Evolutionary conservation across 768 basidiomycete genomes (phyloP).

Genomic region (Mycena maculata): DNA sequence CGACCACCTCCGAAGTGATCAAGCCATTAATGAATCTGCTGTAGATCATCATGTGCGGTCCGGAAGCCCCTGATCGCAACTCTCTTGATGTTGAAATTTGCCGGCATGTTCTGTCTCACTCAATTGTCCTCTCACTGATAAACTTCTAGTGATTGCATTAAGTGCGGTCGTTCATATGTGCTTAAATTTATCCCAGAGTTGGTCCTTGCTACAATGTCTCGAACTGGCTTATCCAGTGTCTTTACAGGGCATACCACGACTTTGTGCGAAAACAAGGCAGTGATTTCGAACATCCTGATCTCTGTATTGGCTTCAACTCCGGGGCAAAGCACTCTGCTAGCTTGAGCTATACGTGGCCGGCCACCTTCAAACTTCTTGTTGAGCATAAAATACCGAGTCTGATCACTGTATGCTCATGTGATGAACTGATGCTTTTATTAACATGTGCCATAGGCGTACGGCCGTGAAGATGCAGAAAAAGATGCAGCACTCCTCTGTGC

Average conservation of each 20-base stretch:
- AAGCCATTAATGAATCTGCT: slow-evolving; percentile 17
- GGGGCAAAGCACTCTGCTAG: slow-evolving; percentile 19
- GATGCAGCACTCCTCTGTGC: slow-evolving; percentile 23
- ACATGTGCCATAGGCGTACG: slow-evolving; percentile 22
- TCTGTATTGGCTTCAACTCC: slow-evolving; percentile 27
- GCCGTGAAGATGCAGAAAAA: slow-evolving; percentile 20
- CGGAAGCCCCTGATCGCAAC: slow-evolving; percentile 18
- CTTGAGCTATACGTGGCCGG: slow-evolving; percentile 25
- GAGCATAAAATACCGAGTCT: slow-evolving; percentile 23
- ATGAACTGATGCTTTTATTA: slow-evolving; percentile 18
- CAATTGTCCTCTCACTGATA: slow-evolving; percentile 17
- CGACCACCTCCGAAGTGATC: slow-evolving; percentile 16
- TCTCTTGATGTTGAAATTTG: slow-evolving; percentile 8
- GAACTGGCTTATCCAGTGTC: slow-evolving; percentile 15
- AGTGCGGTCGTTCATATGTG: slow-evolving; percentile 24
- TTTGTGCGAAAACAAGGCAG: slow-evolving; percentile 22
- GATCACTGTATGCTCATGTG: slow-evolving; percentile 20
- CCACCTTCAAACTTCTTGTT: slow-evolving; percentile 26
- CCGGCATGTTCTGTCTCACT: slow-evolving; percentile 19
- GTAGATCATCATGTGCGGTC: too few relatives aligned
- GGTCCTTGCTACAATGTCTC: slow-evolving; percentile 24
- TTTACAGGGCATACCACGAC: slow-evolving; percentile 25
- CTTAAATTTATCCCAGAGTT: slow-evolving; percentile 21
- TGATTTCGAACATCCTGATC: slow-evolving; percentile 14
- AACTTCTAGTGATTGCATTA: slow-evolving; percentile 22